These are phyloP conservation scores for Elaeagnus macrophylla DNA, from an alignment of 306 rosid genomes.

Conservation along the genomic window DNA sequence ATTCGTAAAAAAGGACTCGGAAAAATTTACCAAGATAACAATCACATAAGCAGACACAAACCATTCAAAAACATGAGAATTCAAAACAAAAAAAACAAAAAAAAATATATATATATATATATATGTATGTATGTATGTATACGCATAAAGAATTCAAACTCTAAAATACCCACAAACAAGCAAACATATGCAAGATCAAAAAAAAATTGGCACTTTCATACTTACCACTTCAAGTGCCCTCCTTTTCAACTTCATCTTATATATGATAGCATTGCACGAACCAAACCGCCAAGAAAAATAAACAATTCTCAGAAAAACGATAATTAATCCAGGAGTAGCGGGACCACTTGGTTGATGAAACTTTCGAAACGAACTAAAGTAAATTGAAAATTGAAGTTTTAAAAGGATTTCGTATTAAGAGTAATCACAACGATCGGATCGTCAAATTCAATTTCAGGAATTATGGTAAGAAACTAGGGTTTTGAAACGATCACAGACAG, in stretches of 20 bases:
- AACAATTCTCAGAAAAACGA: conserved; percentile 36
- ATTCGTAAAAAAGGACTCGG: too few species aligned
- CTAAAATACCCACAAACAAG: neutral
- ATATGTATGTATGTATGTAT: too few species aligned
- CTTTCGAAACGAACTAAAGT: neutral
- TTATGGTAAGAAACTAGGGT: conserved; percentile 17
- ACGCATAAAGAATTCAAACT: neutral
- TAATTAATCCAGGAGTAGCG: conserved; percentile 38
- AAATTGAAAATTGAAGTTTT: conserved; percentile 15
- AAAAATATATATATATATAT: too few species aligned
- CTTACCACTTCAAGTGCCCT: conserved; percentile 98
- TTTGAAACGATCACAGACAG: conserved; percentile 30
- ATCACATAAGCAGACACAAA: too few species aligned
- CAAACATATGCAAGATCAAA: neutral
- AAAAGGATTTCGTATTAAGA: conserved; percentile 19
- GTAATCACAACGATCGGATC: conserved; percentile 33
- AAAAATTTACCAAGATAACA: too few species aligned
- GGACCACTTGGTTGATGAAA: conserved; percentile 8
- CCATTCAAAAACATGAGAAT: too few species aligned
- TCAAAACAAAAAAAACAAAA: too few species aligned
- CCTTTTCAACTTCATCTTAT: conserved; percentile 76
- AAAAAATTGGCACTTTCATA: conserved; percentile 6
- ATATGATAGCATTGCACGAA: conserved; percentile 67
- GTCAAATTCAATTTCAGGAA: conserved; percentile 12
- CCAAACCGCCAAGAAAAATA: conserved; percentile 19